Base-by-base conservation (phyloP, 2,329 filamentous ascomycete species). In the Hirsutella minnesotensis region DNA sequence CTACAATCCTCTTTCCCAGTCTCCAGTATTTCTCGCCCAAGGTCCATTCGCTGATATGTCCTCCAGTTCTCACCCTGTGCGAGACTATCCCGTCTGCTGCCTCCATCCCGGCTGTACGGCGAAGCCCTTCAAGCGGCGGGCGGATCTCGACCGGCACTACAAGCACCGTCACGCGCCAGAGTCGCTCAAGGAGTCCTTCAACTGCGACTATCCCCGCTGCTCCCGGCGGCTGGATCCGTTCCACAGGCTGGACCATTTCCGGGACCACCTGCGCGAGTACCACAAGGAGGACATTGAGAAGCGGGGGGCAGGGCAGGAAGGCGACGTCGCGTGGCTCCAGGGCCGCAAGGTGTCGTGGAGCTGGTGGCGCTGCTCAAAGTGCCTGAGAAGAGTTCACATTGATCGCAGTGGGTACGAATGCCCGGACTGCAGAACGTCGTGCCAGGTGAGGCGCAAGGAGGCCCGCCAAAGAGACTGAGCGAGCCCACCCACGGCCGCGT, bases 321-420 rank as follows among this genome's bases (percentile, higher is more conserved):
- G 56, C 34, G 57, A 60, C 31, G 60, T 59, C 47, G 24, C 24
- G 24, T 69, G 65, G 66, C 51, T 64, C 38, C 52, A 61, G 9
- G 58, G 53, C 38, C 63, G 68, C 45, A 59, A 62, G 41, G 52
- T 68, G 27, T 56, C 62, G 19, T 45, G 45, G 3, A 56, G 51
- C 3, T 77, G 72, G 72, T 78, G 72, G 71, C 66, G 74, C 30
- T 78, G 74, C 56, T 61, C 64, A 40, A 67, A 68, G 46, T 77
- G 74, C 51, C 65, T 78, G 38, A 50, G 50, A 46, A 61, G 72
- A 34, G 65, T 75, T 42, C 49, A 56, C 41, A 56, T 71, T 46
- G 56, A 58, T 16, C 53, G 56, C 40, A 46, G 62, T 30, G 63
- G 62, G 19, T 75, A 64, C 50, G 59, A 64, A 36, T 78, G 74